Conservation (phyloP, 2,329 filamentous ascomycete species). For the Westerdykella ornata region DNA sequence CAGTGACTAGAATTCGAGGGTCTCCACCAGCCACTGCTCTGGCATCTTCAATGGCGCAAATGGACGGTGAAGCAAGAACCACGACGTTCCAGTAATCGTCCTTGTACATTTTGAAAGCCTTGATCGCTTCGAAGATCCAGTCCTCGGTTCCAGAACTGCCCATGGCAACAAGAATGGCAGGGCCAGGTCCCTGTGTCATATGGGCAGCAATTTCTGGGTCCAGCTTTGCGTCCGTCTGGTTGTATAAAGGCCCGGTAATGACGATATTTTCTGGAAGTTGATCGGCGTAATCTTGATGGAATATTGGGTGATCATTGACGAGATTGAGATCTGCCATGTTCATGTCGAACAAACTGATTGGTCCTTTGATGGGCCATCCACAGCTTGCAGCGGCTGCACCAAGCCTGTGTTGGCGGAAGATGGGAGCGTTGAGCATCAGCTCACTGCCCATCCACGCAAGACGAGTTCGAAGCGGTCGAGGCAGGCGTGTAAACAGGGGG, state of each 20-base stretch:
- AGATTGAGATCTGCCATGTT: constrained; percentile 32
- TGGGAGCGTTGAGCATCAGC: constrained; percentile 27
- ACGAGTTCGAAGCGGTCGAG: constrained; percentile 21
- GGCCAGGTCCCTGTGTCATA: constrained; percentile 17
- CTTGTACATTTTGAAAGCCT: constrained; percentile 19
- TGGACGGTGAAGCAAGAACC: constrained; percentile 26
- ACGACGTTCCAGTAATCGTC: constrained; percentile 28
- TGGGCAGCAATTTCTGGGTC: constrained; percentile 24
- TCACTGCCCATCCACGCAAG: constrained; percentile 23
- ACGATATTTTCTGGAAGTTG: constrained; percentile 27
- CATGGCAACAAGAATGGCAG: constrained; percentile 27
- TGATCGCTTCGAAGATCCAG: constrained; percentile 28
- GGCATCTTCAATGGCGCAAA: constrained; percentile 25
- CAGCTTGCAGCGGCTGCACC: constrained; percentile 24
- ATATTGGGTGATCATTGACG: constrained; percentile 29
- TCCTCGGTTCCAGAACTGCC: constrained; percentile 28
- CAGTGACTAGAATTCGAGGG: constrained; percentile 23
- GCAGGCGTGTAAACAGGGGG: constrained; percentile 27
- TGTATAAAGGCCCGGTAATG: constrained; percentile 25
- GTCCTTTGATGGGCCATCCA: constrained; percentile 25
- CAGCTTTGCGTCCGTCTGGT: constrained; percentile 16
- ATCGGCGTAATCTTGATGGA: constrained; percentile 27
- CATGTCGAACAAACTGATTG: constrained; percentile 31
- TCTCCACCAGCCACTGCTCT: constrained; percentile 19
- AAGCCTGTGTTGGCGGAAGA: constrained; percentile 27